Evolutionary conservation across 2,329 filamentous ascomycete species (phyloP).

Genomic region (Dichotomopilus funicola): DNA sequence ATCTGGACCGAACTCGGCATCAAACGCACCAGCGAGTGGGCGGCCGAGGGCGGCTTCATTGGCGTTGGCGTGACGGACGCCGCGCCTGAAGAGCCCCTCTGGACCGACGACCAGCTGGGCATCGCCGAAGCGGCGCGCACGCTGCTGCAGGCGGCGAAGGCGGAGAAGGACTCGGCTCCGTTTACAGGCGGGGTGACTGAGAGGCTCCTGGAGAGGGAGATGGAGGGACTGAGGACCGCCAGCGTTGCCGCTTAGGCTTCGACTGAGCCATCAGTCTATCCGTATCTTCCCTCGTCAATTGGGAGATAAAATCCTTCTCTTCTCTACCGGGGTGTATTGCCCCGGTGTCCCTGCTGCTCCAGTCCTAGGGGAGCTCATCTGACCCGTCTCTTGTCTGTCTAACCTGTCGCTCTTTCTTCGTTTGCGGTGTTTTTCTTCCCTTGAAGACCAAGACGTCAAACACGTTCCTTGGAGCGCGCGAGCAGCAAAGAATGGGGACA

Average conservation of each 20-base stretch:
- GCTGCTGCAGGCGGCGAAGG: slow-evolving; percentile 40
- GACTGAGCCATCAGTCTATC: background rate
- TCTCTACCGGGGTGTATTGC: slow-evolving; percentile 4
- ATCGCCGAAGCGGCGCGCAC: slow-evolving; percentile 60
- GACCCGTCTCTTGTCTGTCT: slow-evolving; percentile 17
- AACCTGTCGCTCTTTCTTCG: background rate
- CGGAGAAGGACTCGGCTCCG: slow-evolving; percentile 23
- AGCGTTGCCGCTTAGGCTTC: slow-evolving; percentile 20
- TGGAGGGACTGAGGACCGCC: slow-evolving; percentile 28
- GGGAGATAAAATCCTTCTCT: slow-evolving; percentile 1
- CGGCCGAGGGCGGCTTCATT: slow-evolving; percentile 83
- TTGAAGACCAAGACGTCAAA: slow-evolving; percentile 8
- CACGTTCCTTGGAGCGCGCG: slow-evolving; percentile 30
- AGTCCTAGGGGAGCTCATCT: slow-evolving; percentile 23
- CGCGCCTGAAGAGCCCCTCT: slow-evolving; percentile 64
- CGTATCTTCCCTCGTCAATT: background rate
- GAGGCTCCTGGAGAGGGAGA: slow-evolving; percentile 52
- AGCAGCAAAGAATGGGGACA: slow-evolving; percentile 12
- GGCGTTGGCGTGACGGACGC: slow-evolving; percentile 73
- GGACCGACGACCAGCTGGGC: slow-evolving; percentile 84
- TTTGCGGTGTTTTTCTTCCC: background rate
- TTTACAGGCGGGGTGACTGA: slow-evolving; percentile 44
- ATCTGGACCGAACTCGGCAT: slow-evolving; percentile 81
- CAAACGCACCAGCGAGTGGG: slow-evolving; percentile 92
- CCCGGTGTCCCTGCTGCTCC: slow-evolving; percentile 3